These are phyloP conservation scores for Cyanidiococcus yangmingshanensis DNA, from an alignment of 23 red algal species.

Conservation along the genomic window DNA sequence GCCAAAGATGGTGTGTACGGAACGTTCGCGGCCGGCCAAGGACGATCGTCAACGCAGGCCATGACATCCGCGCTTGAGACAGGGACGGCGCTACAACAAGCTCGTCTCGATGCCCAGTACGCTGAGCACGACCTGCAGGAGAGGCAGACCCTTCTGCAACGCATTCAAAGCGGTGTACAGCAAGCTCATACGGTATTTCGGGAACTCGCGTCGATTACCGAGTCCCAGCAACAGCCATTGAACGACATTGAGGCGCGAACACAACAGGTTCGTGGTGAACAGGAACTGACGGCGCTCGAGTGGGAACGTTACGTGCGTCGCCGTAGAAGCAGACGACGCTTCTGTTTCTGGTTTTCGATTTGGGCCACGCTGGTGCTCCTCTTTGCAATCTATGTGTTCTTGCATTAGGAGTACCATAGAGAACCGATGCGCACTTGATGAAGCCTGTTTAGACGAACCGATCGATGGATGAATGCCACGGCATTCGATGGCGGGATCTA, in stretches of 20 bases:
- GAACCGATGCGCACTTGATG: no score
- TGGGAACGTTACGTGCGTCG: neutral
- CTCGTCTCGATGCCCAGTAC: neutral
- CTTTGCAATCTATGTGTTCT: neutral
- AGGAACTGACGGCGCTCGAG: neutral
- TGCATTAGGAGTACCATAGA: no score
- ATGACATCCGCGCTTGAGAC: neutral
- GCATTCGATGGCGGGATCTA: no score
- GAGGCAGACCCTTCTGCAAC: neutral
- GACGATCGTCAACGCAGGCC: neutral
- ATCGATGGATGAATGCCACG: no score
- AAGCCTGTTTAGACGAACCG: no score
- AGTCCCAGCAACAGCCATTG: neutral
- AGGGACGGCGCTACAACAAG: neutral
- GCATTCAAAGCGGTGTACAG: neutral
- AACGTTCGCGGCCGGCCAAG: neutral
- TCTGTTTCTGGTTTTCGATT: neutral
- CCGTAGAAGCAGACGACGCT: neutral
- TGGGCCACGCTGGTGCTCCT: constrained; percentile 9
- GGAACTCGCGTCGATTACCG: neutral
- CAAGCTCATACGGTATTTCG: neutral
- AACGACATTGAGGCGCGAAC: constrained; percentile 9
- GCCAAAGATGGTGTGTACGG: neutral
- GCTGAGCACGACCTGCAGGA: neutral
- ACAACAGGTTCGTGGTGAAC: neutral